Percentiles rank a stretch among this genome's conserved stretches.
Evolutionary conservation across 2,329 filamentous ascomycete genomes (phyloP).

Genomic region (Cercospora zeae-maydis): DNA sequence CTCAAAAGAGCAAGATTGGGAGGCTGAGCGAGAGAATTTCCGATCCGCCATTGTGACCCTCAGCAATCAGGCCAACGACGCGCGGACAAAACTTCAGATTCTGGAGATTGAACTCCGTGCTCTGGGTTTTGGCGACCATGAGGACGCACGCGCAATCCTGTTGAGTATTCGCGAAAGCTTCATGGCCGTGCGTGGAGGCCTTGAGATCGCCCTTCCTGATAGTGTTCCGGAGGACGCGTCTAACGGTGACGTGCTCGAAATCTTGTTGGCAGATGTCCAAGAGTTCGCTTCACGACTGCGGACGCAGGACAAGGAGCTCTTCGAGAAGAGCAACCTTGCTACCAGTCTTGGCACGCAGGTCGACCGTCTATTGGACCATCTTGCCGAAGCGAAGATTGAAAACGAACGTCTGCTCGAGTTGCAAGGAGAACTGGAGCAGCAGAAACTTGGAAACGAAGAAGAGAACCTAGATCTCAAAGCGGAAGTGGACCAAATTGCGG

Average conservation of each 20-base stretch:
- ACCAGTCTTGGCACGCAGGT: conserved; percentile 39
- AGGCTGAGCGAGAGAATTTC: conserved; percentile 30
- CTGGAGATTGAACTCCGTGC: conserved; percentile 45
- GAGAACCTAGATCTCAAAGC: conserved; percentile 35
- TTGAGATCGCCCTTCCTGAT: conserved; percentile 43
- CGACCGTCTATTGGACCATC: conserved; percentile 40
- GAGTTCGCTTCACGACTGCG: conserved; percentile 39
- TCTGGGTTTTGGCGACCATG: conserved; percentile 40
- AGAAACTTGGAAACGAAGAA: conserved; percentile 38
- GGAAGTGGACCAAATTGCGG: conserved; percentile 34
- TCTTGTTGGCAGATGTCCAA: conserved; percentile 35
- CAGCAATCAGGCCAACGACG: conserved; percentile 39
- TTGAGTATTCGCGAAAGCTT: conserved; percentile 43
- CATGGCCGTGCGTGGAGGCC: conserved; percentile 38
- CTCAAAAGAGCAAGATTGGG: conserved; percentile 16
- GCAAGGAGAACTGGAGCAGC: conserved; percentile 38
- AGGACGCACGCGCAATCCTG: conserved; percentile 38
- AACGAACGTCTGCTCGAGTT: conserved; percentile 38
- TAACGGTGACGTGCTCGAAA: conserved; percentile 41
- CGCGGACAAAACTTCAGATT: conserved; percentile 41
- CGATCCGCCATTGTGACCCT: conserved; percentile 43
- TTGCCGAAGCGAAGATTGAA: conserved; percentile 37
- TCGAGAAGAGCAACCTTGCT: conserved; percentile 31
- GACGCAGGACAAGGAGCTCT: conserved; percentile 36
- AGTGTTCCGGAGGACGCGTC: conserved; percentile 37